These are phyloP conservation scores for Nymphaea thermarum DNA, from an alignment of 164 flowering plant genomes.

Conservation along the genomic window DNA sequence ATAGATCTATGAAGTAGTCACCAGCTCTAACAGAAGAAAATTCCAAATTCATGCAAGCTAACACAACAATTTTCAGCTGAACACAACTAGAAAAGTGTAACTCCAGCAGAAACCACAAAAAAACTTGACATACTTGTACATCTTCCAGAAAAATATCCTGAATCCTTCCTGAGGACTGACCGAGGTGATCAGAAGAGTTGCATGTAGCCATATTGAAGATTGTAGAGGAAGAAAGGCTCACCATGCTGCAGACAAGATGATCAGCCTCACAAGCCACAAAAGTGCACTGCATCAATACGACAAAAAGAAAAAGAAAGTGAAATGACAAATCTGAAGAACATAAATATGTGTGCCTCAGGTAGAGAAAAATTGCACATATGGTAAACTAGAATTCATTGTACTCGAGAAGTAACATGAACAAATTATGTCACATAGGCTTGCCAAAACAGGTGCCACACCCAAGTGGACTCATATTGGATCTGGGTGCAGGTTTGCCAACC, in stretches of 20 bases:
- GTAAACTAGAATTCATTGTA: not conserved
- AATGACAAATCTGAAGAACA: slow-evolving; percentile 1
- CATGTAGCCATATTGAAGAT: slow-evolving; percentile 48
- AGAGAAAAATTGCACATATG: not conserved
- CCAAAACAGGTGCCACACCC: not conserved
- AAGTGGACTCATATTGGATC: not conserved
- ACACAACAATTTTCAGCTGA: no score
- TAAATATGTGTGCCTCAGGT: not conserved
- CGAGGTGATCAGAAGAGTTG: slow-evolving; percentile 54
- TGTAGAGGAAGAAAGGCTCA: slow-evolving; percentile 83
- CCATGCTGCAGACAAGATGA: slow-evolving; percentile 68
- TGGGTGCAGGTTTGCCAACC: not conserved
- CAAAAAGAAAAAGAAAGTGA: not conserved
- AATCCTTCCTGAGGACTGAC: slow-evolving; percentile 78
- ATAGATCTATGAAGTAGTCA: no score
- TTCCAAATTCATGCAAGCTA: not conserved
- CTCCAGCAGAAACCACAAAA: not conserved
- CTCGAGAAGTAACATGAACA: not conserved
- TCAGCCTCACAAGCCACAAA: slow-evolving; percentile 79
- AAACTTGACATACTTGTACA: slow-evolving; percentile 52
- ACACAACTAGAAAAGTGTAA: no score
- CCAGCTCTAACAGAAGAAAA: not conserved
- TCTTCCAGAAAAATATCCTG: slow-evolving; percentile 69
- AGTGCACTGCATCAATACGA: slow-evolving; percentile 45
- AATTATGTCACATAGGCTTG: not conserved